phyloP scores from a whole-genome alignment of 768 basidiomycete genomes.

The Mycena vitilis region DNA sequence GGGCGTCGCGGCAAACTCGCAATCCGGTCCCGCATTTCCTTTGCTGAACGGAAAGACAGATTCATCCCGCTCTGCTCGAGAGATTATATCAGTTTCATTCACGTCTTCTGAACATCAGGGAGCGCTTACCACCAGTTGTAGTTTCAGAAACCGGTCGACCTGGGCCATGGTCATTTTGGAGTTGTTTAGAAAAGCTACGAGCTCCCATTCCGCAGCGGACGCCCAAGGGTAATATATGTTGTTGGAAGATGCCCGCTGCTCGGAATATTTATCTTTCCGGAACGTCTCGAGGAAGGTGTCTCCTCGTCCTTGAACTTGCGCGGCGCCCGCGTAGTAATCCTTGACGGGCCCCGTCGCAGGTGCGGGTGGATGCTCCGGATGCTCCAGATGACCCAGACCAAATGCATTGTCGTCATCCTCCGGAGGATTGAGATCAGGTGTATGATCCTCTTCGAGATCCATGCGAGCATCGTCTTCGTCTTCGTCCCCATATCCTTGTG shows the following conservation, averaged over 20 bases:
- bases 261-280: background rate
- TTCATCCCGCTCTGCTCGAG: background rate
- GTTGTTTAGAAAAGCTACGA: background rate
- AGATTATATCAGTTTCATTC: background rate
- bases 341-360: background rate
- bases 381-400: no score
- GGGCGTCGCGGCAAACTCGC: slow-evolving; percentile 8
- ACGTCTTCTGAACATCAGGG: background rate
- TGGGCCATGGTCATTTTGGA: background rate
- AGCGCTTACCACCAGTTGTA: background rate
- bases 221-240: slow-evolving; percentile 12
- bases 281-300: slow-evolving; percentile 4
- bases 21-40: background rate
- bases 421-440: no score
- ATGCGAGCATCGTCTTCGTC: no score
- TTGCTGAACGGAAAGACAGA: background rate
- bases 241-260: background rate
- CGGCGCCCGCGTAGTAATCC: background rate
- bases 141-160: background rate
- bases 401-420: no score
- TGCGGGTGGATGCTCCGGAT: no score
- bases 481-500: no score
- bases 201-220: slow-evolving; percentile 8
- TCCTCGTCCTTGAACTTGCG: background rate
- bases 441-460: no score